Evolutionary conservation across 2,329 filamentous ascomycete genomes (phyloP), one percentile per base, ranked within the genome.

Genomic region (Talaromyces sp.): DNA sequence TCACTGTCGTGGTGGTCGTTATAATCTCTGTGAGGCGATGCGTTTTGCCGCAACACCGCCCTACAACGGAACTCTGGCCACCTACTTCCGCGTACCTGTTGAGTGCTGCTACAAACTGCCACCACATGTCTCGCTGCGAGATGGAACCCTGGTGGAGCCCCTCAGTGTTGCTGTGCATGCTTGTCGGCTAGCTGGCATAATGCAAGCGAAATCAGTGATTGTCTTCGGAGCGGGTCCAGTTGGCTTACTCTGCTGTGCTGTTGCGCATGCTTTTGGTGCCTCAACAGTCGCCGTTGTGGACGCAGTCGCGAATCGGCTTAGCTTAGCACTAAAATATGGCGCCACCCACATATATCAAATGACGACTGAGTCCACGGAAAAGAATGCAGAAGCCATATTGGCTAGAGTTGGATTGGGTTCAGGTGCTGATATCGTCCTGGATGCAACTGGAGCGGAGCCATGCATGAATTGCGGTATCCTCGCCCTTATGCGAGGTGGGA

Each of bases 131-230:
- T 43, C 9, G 84, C 79, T 93, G 56, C 88, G 93, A 71, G 90
- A 96, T 76, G 93, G 91, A 56, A 91, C 93, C 2, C 78, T 97
- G 66, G 85, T 96, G 65, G 93, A 97, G 82, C 91, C 91, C 10
- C 83, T 95, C 35, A 87, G 89, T 46, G 91, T 95, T 14, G 91
- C 87, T 19, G 90, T 95, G 32, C 91, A 95, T 77, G 89, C 92
- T 66, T 86, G 86, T 61, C 84, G 85, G 69, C 88, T 91, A 77
- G 90, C 88, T 1, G 76, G 78, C 21, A 81, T 93, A 64, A 81
- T 83, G 69, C 89, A 90, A 4, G 89, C 90, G n/a, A 84, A 90
- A 69, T 84, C 82, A 11, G 89, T 91, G 13, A 86, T 93, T 6
- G 85, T 96, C 29, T 92, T 95, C 80, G 91, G 91, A 56, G 90